Evolutionary conservation across 108 stramenopile species (phyloP), one percentile per base, ranked within the genome.

Genomic region (Nitzschia palea): DNA sequence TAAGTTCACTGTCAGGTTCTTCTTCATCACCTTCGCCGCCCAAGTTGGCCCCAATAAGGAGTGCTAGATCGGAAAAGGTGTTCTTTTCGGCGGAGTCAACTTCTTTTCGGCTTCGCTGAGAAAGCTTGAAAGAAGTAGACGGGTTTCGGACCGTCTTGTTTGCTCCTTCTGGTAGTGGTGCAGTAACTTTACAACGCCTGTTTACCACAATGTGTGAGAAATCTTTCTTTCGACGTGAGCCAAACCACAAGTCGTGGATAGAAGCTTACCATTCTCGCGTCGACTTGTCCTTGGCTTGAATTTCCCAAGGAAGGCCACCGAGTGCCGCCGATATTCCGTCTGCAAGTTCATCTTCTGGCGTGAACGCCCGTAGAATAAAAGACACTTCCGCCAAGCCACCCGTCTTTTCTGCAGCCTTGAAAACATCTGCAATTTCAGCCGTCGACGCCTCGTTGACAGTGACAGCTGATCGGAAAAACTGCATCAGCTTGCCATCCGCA

Each of bases 321-420:
- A 93, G 68, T 9, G 84, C 85, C 5, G 62, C 44, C 1, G 86
- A 76, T 1, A 93, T 66, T 17, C 74, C 62, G 33, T 89, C 85
- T 2, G 88, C 85, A 15, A 93, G 66, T 57, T 85, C 87, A 44
- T 74, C 87, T 47, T 89, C 88, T 20, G 85, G 71, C 23, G 74
- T 77, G 44, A 79, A 80, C n/a, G 84, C 79, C n/a, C 88, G 75
- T 43, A 93, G 52, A 27, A 88, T 48, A 61, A 93, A 89, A 37
- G 80, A 62, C 51, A 93, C 73, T 66, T 88, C 84, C 0, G 91
- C 88, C 57, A 88, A 55, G 10, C 86, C 90, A 59, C 71, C 84
- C 57, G 61, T 76, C 44, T 68, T 60, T 65, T 80, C 80, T 58
- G 67, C 80, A 45, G 29, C 70, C 33, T 73, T 55, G 26, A 88